phyloP scores from a whole-genome alignment of 352 stramenopile genomes.

The Pythium periplocum region DNA sequence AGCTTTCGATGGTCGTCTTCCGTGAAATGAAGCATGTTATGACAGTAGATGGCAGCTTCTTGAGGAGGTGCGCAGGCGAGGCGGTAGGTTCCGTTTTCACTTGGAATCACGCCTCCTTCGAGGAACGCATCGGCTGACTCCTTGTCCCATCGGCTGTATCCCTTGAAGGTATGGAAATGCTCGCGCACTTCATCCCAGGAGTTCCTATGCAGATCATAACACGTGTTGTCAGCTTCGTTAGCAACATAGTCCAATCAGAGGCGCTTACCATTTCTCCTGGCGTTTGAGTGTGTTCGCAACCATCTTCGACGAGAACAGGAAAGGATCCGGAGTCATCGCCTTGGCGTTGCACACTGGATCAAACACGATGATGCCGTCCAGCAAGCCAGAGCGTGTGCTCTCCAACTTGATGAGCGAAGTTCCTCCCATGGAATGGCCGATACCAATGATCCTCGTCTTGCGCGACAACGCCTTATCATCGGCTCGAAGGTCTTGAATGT shows the following conservation, averaged over 20 bases:
- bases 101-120: constrained; percentile 4
- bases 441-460: constrained; percentile 8
- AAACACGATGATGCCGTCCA: constrained; percentile 18
- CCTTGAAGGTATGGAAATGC: constrained; percentile 1
- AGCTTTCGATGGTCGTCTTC: constrained; percentile 70
- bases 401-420: constrained; percentile 12
- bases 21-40: no score
- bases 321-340: no score
- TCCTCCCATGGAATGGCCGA: constrained; percentile 21
- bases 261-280: constrained; percentile 4
- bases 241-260: not conserved
- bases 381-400: constrained; percentile 9
- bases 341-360: constrained; percentile 8
- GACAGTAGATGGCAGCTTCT: no score
- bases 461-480: not conserved
- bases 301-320: not conserved
- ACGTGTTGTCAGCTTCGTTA: not conserved
- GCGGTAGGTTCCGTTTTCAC: constrained; percentile 6
- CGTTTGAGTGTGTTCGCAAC: constrained; percentile 1
- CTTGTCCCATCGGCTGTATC: constrained; percentile 6
- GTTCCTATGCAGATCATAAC: constrained; percentile 2
- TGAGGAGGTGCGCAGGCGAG: constrained; percentile 1
- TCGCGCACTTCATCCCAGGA: constrained; percentile 1
- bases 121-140: constrained; percentile 4
- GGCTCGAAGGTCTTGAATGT: constrained; percentile 9